Conservation (phyloP, 2,329 filamentous ascomycete species). For the Botrytis deweyae region DNA sequence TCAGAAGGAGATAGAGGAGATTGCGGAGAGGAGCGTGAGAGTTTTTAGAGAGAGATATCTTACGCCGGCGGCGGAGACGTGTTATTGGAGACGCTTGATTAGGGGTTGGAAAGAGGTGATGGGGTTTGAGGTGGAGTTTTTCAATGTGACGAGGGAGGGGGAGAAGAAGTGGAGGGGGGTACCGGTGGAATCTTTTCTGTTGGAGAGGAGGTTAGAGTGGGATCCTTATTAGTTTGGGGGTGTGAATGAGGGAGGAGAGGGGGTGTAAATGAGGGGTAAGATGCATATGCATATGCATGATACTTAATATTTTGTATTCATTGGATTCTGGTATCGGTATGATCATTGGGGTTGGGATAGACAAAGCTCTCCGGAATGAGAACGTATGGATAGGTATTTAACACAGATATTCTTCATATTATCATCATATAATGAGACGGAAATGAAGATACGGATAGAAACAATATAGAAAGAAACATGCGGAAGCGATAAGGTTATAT, state of each 20-base stretch:
- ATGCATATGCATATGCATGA: not conserved
- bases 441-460: not conserved
- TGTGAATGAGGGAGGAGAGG: not conserved
- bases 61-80: slow-evolving; percentile 50
- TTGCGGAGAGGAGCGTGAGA: slow-evolving; percentile 13
- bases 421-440: not conserved
- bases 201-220: slow-evolving; percentile 21
- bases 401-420: not conserved
- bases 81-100: slow-evolving; percentile 51
- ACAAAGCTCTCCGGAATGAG: not conserved
- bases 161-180: slow-evolving; percentile 14
- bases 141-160: not conserved
- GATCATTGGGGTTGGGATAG: not conserved
- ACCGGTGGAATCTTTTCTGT: slow-evolving; percentile 16
- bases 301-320: not conserved
- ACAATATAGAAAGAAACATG: not conserved
- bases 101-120: slow-evolving; percentile 44
- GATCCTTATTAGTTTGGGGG: slow-evolving; percentile 14
- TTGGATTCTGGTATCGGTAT: not conserved
- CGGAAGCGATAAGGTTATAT: not conserved
- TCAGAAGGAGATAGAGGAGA: slow-evolving; percentile 39
- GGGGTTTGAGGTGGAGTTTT: slow-evolving; percentile 21
- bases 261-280: not conserved
- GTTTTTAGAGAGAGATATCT: slow-evolving; percentile 46
- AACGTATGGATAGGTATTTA: not conserved